Evolutionary conservation across 202 grass and related monocot species (phyloP), one percentile per base, ranked within the genome.

Genomic region (Zoysia matrella): DNA sequence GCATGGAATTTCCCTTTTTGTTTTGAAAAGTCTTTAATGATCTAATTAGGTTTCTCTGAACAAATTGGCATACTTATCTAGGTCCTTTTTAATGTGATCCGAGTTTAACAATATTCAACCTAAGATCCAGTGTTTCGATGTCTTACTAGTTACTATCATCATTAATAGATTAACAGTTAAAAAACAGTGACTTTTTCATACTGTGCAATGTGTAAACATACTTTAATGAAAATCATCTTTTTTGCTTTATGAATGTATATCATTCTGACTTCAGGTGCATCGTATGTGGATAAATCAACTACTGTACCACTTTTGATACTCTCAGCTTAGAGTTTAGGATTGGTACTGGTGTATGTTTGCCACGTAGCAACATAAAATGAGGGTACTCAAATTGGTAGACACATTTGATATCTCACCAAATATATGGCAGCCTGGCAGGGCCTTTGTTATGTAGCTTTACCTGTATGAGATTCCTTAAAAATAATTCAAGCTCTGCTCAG

Each of bases 371-470:
- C 42, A 30, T 0, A 8, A 36, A 74, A 82, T 8, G 16, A 77
- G 61, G 41, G 14, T 7, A 47, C 15, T 15, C 70, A 82, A 67
- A 74, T 74, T 18, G 15, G 39, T 67, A 52, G 41, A 46, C 2
- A 54, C 36, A 69, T 47, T 42, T 14, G 2, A 5, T 70, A 5
- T n/a, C 6, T 41, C 16, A 49, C 51, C 30, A 7, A 2, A 40
- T 53, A 41, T 66, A 8, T 67, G 80, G 61, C 18, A 83, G 8
- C 36, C 36, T 64, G 61, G 41, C 16, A 82, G 51, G 8, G 49
- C 45, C 16, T 83, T 67, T 55, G 9, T 41, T 41, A 46, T 68
- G 43, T 18, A 42, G 13, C 11, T 65, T 45, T 58, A 42, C 42
- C 45, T 47, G 6, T 55, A 8, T 9, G 39, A 42, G 42, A 40